phyloP scores from a whole-genome alignment of 331 rosid species.

The Telfairia occidentalis region DNA sequence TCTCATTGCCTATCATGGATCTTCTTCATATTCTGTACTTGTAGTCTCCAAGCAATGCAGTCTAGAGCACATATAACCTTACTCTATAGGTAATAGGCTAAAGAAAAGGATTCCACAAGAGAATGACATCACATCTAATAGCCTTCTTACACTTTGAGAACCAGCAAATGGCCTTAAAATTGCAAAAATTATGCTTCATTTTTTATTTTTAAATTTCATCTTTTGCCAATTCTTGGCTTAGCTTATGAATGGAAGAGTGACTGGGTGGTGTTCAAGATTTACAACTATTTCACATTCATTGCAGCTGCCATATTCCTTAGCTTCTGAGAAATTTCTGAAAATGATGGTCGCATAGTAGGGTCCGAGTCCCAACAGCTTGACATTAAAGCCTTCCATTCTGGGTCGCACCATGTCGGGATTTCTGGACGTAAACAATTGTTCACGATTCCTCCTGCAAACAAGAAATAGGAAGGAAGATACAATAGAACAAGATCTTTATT shows the following conservation, averaged over 20 bases:
- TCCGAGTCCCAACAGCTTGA: constrained; percentile 93
- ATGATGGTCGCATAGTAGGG: constrained; percentile 66
- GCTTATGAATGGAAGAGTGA: constrained; percentile 4
- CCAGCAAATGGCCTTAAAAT: constrained; percentile 35
- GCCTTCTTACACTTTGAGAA: constrained; percentile 35
- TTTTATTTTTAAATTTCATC: constrained; percentile 10
- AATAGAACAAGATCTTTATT: not conserved
- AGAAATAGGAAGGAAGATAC: not conserved
- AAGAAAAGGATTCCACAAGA: constrained; percentile 26
- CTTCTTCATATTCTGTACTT: not conserved
- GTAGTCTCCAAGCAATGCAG: constrained; percentile 6
- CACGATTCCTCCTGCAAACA: constrained; percentile 78
- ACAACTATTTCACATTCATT: constrained; percentile 67
- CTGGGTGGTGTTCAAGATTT: constrained; percentile 10
- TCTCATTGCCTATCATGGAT: constrained; percentile 1
- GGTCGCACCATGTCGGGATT: constrained; percentile 96
- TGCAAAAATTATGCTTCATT: constrained; percentile 33
- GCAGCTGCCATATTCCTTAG: constrained; percentile 92
- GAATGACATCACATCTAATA: constrained; percentile 30
- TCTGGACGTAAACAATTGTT: constrained; percentile 80
- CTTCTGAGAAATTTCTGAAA: constrained; percentile 91
- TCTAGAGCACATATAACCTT: constrained; percentile 17
- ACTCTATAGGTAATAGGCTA: constrained; percentile 22
- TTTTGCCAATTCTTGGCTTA: constrained; percentile 3
- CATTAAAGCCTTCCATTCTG: constrained; percentile 97